These are phyloP conservation scores for Serendipita sp. DNA, from an alignment of 768 basidiomycete species.

Conservation along the genomic window DNA sequence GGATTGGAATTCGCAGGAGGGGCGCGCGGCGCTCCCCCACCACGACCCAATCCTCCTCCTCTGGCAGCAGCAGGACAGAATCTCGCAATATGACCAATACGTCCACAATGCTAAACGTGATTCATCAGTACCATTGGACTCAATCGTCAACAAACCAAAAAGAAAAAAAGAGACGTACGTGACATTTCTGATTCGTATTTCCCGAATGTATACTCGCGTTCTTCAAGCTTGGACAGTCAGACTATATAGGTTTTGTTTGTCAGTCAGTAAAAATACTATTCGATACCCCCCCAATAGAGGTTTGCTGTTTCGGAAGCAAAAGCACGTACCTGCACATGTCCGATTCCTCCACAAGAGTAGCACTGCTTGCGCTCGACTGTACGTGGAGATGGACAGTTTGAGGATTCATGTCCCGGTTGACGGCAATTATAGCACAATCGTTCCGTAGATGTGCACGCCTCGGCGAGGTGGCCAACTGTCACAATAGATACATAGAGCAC, in stretches of 20 bases:
- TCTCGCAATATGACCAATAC: conserved; percentile 70
- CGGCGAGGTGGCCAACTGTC: neutral
- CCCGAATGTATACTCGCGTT: conserved; percentile 32
- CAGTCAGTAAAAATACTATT: neutral
- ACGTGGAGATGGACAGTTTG: conserved; percentile 71
- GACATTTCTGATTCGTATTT: conserved; percentile 62
- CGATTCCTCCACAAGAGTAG: conserved; percentile 85
- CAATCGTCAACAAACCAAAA: neutral
- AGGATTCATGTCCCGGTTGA: conserved; percentile 86
- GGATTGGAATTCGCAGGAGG: conserved; percentile 57
- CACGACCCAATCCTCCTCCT: conserved; percentile 17
- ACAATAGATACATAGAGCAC: neutral
- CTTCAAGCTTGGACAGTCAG: conserved; percentile 65
- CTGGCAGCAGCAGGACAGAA: conserved; percentile 43
- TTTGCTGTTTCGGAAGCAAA: neutral
- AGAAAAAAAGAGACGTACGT: conserved; percentile 33
- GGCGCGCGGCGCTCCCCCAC: conserved; percentile 14
- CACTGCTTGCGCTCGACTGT: conserved; percentile 78
- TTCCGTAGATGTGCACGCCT: conserved; percentile 59
- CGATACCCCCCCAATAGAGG: too few species aligned
- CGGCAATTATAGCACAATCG: conserved; percentile 91
- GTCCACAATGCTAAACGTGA: conserved; percentile 50
- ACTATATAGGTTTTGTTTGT: conserved; percentile 17
- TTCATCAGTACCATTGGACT: neutral
- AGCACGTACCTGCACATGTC: conserved; percentile 46